Percentiles rank a stretch among this genome's conserved stretches.
Evolutionary conservation across 139 green algal genomes (phyloP).

Genomic region (Zygnema cylindricum): DNA sequence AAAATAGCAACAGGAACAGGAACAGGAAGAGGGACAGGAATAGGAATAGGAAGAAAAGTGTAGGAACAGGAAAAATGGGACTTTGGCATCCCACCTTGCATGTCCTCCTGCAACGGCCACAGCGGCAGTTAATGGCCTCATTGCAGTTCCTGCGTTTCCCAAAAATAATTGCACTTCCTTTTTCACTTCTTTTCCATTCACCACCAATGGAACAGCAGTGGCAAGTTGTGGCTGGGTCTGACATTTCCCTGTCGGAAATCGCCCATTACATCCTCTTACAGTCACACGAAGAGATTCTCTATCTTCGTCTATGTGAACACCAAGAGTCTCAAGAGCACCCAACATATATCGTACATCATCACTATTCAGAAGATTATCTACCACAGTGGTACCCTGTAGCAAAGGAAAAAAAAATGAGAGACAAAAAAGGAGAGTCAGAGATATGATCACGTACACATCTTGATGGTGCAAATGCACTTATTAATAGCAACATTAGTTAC

Average conservation of each 20-base stretch:
- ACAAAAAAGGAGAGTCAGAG: no score
- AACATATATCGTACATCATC: conserved; percentile 89
- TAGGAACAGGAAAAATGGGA: background rate
- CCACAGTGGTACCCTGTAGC: conserved; percentile 63
- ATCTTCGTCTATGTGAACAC: conserved; percentile 84
- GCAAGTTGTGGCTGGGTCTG: conserved; percentile 13
- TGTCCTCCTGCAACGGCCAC: conserved; percentile 92
- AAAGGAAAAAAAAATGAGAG: no score
- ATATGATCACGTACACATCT: no score
- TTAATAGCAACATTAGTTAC: no score
- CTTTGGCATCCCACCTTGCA: conserved; percentile 60
- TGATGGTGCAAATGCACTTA: no score
- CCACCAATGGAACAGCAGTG: background rate
- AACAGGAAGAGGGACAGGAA: no score
- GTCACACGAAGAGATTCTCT: conserved; percentile 72
- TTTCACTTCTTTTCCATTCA: background rate
- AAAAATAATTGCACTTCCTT: conserved; percentile 85
- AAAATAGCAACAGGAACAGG: background rate
- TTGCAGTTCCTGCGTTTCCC: conserved; percentile 97
- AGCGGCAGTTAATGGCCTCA: conserved; percentile 95
- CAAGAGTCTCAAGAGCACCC: conserved; percentile 85
- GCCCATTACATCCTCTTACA: conserved; percentile 83
- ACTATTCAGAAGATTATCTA: conserved; percentile 94
- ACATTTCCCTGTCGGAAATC: conserved; percentile 71
- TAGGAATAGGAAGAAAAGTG: background rate